Percentiles rank a stretch among this genome's conserved stretches.
Conservation (phyloP, 202 grass and related monocot genomes). For the Alloteropsis angusta region DNA sequence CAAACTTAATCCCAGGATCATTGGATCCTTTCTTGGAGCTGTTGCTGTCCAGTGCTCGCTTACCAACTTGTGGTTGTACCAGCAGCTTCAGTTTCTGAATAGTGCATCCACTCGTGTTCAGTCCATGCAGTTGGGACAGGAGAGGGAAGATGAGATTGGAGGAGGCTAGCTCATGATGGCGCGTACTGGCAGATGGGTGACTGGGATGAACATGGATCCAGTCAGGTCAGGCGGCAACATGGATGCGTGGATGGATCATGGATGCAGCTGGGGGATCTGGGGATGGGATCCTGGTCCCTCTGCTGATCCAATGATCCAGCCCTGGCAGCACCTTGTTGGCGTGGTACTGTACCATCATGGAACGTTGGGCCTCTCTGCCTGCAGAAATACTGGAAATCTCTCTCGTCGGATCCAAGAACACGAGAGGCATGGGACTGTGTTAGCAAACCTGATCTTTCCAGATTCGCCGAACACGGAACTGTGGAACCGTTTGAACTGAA, state of each 20-base stretch:
- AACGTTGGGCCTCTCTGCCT: background rate
- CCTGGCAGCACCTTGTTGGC: background rate
- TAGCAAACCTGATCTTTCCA: background rate
- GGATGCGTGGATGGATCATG: background rate
- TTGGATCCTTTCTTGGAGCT: background rate
- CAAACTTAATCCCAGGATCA: background rate
- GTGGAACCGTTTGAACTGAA: background rate
- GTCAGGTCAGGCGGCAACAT: background rate
- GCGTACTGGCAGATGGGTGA: background rate
- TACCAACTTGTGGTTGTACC: constrained; percentile 12
- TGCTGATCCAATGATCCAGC: constrained; percentile 11
- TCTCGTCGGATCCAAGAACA: background rate
- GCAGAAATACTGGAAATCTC: background rate
- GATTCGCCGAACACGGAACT: background rate
- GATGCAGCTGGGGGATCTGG: background rate
- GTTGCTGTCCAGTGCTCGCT: background rate
- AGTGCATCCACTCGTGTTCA: background rate
- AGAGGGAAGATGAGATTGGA: background rate
- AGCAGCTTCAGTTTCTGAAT: background rate
- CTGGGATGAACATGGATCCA: background rate
- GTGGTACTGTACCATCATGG: background rate
- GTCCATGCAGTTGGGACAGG: background rate
- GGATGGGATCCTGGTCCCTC: background rate
- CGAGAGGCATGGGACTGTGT: too few species aligned
- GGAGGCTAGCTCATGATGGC: background rate